A percentile compares a stretch with the other conserved stretches of the same genome.
These are phyloP conservation scores for Colletotrichum higginsianum DNA, from an alignment of 2,329 filamentous ascomycete genomes.

Conservation along the genomic window DNA sequence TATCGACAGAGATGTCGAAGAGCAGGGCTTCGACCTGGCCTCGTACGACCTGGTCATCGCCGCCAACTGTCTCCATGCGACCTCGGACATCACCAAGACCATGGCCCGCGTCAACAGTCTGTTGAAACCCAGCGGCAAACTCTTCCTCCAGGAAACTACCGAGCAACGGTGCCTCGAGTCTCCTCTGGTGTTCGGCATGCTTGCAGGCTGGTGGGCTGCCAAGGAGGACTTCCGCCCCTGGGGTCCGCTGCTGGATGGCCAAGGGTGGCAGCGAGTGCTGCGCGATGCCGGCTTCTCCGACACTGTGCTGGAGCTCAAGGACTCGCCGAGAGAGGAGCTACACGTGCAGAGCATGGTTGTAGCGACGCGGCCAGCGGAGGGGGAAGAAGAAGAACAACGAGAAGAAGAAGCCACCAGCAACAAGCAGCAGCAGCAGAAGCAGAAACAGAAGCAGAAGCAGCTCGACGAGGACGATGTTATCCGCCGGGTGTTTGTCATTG, in stretches of 20 bases:
- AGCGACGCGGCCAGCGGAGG: not conserved
- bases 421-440: too few species aligned
- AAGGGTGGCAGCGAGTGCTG: constrained; percentile 8
- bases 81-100: constrained; percentile 44
- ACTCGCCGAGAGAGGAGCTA: not conserved
- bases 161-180: constrained; percentile 20
- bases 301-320: not conserved
- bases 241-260: constrained; percentile 18
- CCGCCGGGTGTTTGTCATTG: not conserved
- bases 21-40: constrained; percentile 51
- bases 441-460: not conserved
- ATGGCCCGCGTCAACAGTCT: constrained; percentile 46
- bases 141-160: constrained; percentile 40
- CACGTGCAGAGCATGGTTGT: constrained; percentile 2
- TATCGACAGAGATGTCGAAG: constrained; percentile 44
- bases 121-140: constrained; percentile 50
- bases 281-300: not conserved
- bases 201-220: constrained; percentile 24
- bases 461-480: not conserved
- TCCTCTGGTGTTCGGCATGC: constrained; percentile 19
- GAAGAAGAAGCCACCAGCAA: not conserved
- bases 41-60: constrained; percentile 58
- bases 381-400: not conserved
- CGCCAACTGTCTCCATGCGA: constrained; percentile 50
- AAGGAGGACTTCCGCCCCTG: constrained; percentile 28